phyloP scores from a whole-genome alignment of 768 basidiomycete genomes.

The Coprinellus micaceus region DNA sequence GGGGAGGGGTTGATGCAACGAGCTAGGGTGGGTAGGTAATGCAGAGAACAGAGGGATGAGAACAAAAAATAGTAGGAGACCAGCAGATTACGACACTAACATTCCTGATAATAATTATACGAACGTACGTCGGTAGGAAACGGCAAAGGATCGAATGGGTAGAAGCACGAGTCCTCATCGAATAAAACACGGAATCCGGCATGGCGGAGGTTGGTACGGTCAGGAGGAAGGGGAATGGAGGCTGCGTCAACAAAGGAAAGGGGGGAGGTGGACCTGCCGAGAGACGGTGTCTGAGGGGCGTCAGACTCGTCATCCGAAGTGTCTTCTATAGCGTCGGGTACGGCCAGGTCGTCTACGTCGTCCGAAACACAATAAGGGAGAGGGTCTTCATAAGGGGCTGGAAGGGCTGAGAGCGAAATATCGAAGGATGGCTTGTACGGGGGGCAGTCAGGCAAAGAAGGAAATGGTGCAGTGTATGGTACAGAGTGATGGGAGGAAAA shows the following conservation, averaged over 20 bases:
- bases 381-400: conserved; percentile 47
- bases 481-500: conserved; percentile 38
- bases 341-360: conserved; percentile 64
- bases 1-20: background rate
- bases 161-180: conserved; percentile 47
- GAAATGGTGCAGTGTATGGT: conserved; percentile 38
- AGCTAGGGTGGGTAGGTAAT: background rate
- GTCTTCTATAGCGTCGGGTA: conserved; percentile 82
- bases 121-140: conserved; percentile 51
- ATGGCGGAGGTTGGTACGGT: conserved; percentile 46
- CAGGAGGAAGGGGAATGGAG: conserved; percentile 46
- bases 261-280: conserved; percentile 55
- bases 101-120: conserved; percentile 61
- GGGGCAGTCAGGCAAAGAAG: conserved; percentile 51
- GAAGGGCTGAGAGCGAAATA: conserved; percentile 40
- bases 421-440: conserved; percentile 24
- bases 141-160: conserved; percentile 58
- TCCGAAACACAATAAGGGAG: conserved; percentile 61
- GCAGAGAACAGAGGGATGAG: conserved; percentile 17
- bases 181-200: conserved; percentile 58
- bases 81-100: conserved; percentile 41
- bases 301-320: conserved; percentile 85
- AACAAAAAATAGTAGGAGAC: conserved; percentile 27
- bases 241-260: conserved; percentile 50
- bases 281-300: conserved; percentile 56